Percentiles rank a stretch among this genome's conserved stretches.
These are phyloP conservation scores for Sphaerobolus stellatus DNA, from an alignment of 1,284 basidiomycete genomes.

Conservation along the genomic window DNA sequence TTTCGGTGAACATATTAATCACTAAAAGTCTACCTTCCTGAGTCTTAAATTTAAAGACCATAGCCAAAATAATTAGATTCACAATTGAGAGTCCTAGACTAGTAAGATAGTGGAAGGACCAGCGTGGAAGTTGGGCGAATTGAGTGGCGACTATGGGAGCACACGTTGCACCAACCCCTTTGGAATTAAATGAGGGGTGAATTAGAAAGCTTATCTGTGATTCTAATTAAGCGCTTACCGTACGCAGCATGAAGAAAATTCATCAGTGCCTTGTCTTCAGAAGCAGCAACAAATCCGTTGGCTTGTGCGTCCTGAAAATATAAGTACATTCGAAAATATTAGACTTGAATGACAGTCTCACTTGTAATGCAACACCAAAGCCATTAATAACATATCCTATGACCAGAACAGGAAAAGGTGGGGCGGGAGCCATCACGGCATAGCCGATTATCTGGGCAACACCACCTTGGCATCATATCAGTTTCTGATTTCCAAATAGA, in stretches of 20 bases:
- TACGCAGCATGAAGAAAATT: slow-evolving; percentile 61
- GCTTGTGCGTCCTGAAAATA: slow-evolving; percentile 49
- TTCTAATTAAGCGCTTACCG: slow-evolving; percentile 28
- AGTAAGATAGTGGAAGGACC: slow-evolving; percentile 35
- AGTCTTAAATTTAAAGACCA: slow-evolving; percentile 31
- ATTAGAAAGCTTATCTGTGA: background rate
- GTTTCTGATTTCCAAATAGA: no score
- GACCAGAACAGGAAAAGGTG: slow-evolving; percentile 64
- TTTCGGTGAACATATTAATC: background rate
- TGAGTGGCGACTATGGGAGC: slow-evolving; percentile 27
- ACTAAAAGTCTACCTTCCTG: background rate
- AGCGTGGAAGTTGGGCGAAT: slow-evolving; percentile 19
- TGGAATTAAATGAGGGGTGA: background rate
- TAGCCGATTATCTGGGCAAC: slow-evolving; percentile 44
- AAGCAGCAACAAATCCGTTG: slow-evolving; percentile 52
- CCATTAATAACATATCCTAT: slow-evolving; percentile 60
- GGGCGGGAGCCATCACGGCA: slow-evolving; percentile 52
- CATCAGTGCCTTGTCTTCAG: slow-evolving; percentile 56
- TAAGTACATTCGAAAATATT: background rate
- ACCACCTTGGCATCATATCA: slow-evolving; percentile 6
- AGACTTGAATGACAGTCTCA: slow-evolving; percentile 19
- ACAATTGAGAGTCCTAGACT: slow-evolving; percentile 33
- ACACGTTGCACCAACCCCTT: slow-evolving; percentile 17
- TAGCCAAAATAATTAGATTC: slow-evolving; percentile 25
- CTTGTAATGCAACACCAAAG: slow-evolving; percentile 58